These are phyloP conservation scores for Aspergillus sp. DNA, from an alignment of 2,329 filamentous ascomycete genomes.

Conservation along the genomic window DNA sequence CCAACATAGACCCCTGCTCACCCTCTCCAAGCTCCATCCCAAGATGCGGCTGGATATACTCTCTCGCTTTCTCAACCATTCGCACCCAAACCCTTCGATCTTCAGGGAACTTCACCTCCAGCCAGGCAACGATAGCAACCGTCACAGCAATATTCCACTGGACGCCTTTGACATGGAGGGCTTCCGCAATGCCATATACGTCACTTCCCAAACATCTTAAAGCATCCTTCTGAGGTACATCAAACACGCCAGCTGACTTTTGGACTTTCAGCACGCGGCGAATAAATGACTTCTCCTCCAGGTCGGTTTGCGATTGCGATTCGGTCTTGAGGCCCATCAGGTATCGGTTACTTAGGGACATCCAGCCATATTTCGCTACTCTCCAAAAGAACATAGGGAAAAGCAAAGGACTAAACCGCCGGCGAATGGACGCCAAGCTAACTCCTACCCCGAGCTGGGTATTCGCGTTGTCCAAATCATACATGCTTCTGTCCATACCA, in stretches of 20 bases:
- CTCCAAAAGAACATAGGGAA: too few relatives aligned
- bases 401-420: too few relatives aligned
- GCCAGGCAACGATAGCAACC: neutral
- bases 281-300: neutral
- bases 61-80: neutral
- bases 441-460: too few relatives aligned
- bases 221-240: neutral
- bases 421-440: too few relatives aligned
- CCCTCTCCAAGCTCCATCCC: neutral
- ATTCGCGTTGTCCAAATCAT: too few relatives aligned
- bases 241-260: neutral
- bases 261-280: neutral
- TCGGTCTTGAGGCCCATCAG: too few relatives aligned
- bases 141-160: neutral
- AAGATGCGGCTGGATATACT: neutral
- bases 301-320: neutral
- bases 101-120: neutral
- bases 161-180: neutral
- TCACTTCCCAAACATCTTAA: neutral
- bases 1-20: neutral
- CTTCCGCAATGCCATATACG: neutral
- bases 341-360: too few relatives aligned
- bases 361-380: too few relatives aligned
- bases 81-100: neutral
- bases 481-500: too few relatives aligned